Evolutionary conservation across 352 stramenopile species (phyloP).

Genomic region (Globisporangium solare): DNA sequence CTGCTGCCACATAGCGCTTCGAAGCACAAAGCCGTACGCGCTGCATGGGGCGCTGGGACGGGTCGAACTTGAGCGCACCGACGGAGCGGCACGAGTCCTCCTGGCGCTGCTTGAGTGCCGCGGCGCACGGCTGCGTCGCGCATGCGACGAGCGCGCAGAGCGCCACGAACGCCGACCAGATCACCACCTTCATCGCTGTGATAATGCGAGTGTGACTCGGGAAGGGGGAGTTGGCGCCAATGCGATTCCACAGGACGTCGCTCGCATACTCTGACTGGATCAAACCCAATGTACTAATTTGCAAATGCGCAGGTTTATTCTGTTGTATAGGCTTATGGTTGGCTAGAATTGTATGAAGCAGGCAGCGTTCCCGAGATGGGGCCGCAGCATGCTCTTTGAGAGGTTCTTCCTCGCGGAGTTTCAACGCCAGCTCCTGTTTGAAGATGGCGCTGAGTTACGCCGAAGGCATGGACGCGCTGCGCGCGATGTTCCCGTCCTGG

Average conservation of each 20-base stretch:
- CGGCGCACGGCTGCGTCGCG: slow-evolving; percentile 7
- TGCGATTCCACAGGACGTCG: neutral
- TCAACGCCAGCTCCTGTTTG: neutral
- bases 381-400: neutral
- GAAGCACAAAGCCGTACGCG: slow-evolving; percentile 29
- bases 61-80: slow-evolving; percentile 66
- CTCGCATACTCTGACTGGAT: neutral
- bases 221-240: neutral
- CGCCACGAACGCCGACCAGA: slow-evolving; percentile 11
- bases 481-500: slow-evolving; percentile 74
- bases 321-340: neutral
- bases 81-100: slow-evolving; percentile 51
- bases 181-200: slow-evolving; percentile 10
- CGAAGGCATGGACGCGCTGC: slow-evolving; percentile 56
- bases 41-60: slow-evolving; percentile 54
- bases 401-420: neutral
- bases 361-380: no score
- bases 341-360: neutral
- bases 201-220: slow-evolving; percentile 1
- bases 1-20: neutral
- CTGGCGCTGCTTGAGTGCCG: slow-evolving; percentile 23
- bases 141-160: slow-evolving; percentile 22
- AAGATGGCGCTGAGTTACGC: slow-evolving; percentile 57
- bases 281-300: no score
- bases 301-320: slow-evolving; percentile 1